These are phyloP conservation scores for Gypsophila paniculata DNA, from an alignment of 179 eudicot species.

Conservation along the genomic window DNA sequence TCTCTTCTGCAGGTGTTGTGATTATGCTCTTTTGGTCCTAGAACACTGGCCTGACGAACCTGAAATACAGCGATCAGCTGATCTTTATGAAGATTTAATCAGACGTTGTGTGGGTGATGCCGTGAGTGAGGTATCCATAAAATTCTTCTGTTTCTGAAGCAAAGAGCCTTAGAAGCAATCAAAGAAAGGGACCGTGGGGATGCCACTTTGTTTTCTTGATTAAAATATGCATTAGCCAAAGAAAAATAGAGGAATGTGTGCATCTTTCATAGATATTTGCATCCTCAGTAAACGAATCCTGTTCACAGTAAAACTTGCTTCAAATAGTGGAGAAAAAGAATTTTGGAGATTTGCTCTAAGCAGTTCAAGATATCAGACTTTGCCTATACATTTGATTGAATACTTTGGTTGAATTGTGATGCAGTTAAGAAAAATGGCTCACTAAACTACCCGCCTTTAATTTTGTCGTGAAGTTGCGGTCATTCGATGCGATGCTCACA, in stretches of 20 bases:
- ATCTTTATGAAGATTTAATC: slow-evolving; percentile 91
- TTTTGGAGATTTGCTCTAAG: background rate
- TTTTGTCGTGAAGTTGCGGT: too few relatives aligned
- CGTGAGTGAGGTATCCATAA: slow-evolving; percentile 78
- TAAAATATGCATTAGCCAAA: background rate
- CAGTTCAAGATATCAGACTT: background rate
- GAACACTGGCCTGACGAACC: slow-evolving; percentile 99
- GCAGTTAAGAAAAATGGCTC: too few relatives aligned
- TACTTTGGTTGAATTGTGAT: background rate
- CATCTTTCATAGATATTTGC: background rate
- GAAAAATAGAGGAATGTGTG: background rate
- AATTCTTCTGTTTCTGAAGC: slow-evolving; percentile 8
- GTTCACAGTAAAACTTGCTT: background rate
- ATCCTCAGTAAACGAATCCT: background rate
- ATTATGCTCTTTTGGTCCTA: slow-evolving; percentile 85
- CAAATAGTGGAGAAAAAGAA: background rate
- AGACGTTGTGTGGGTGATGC: slow-evolving; percentile 95
- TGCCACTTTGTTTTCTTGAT: too few relatives aligned
- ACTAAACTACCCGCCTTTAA: too few relatives aligned
- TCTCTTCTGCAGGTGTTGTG: slow-evolving; percentile 68
- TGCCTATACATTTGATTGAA: background rate
- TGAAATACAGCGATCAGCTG: slow-evolving; percentile 93
- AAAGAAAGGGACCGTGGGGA: background rate
- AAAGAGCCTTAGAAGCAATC: background rate
- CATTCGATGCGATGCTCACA: too few relatives aligned